phyloP scores from a whole-genome alignment of 1,284 basidiomycete genomes.

The Pulveroboletus sp. region DNA sequence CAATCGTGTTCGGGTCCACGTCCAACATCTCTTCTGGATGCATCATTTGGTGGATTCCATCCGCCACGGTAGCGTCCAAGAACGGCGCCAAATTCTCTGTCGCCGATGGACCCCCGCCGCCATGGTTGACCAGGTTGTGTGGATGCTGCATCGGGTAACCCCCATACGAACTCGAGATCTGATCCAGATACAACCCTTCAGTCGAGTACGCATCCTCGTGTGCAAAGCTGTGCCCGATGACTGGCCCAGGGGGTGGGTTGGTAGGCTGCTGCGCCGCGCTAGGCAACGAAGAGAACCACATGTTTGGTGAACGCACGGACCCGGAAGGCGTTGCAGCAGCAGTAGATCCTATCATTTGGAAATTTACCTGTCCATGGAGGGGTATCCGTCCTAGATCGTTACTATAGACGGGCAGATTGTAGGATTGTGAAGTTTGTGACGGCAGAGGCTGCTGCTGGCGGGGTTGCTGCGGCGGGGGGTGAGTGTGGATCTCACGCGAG shows the following conservation, averaged over 20 bases:
- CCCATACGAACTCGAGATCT: conserved; percentile 15
- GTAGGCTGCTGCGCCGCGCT: neutral
- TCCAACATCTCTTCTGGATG: conserved; percentile 8
- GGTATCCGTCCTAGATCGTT: conserved; percentile 56
- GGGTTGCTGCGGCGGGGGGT: conserved; percentile 10
- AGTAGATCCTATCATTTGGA: conserved; percentile 6
- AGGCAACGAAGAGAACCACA: conserved; percentile 23
- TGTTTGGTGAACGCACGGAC: conserved; percentile 9
- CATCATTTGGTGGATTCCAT: conserved; percentile 2
- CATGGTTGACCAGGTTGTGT: neutral
- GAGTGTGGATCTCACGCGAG: conserved; percentile 18
- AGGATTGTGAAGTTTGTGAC: conserved; percentile 4
- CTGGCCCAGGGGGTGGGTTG: neutral
- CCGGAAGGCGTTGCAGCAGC: neutral
- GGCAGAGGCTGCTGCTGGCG: conserved; percentile 6
- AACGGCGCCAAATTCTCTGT: conserved; percentile 11
- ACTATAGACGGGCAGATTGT: conserved; percentile 50
- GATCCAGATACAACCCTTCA: conserved; percentile 27
- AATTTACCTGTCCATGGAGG: conserved; percentile 39
- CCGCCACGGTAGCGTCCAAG: conserved; percentile 4
- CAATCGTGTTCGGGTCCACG: conserved; percentile 45
- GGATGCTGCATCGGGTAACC: conserved; percentile 7
- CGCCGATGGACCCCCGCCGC: neutral
- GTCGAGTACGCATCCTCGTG: conserved; percentile 15
- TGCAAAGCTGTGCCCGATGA: conserved; percentile 9